Evolutionary conservation across 306 rosid species (phyloP).

Genomic region (Ormosia semicastrata): DNA sequence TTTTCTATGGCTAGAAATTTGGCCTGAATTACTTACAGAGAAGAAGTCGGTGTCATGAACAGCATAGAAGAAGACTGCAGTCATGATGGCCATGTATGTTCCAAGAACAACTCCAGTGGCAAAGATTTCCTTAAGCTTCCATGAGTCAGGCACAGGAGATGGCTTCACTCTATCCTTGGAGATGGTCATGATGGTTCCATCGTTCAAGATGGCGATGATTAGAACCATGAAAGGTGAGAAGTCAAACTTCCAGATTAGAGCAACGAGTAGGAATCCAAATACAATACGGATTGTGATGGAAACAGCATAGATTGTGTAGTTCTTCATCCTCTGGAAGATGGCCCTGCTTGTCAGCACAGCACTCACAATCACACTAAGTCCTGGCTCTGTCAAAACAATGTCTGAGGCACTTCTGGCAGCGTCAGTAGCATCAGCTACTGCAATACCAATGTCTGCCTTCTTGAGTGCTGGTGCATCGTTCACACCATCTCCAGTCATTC

Average conservation of each 20-base stretch:
- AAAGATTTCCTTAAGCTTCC: constrained; percentile 89
- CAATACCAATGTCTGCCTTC: constrained; percentile 87
- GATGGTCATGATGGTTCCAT: constrained; percentile 93
- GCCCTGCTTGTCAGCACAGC: constrained; percentile 90
- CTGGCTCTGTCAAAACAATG: constrained; percentile 84
- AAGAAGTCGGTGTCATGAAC: constrained; percentile 50
- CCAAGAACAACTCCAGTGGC: constrained; percentile 86
- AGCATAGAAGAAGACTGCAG: constrained; percentile 65
- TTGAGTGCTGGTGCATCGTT: constrained; percentile 90
- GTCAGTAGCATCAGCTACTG: constrained; percentile 88
- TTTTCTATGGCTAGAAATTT: background rate
- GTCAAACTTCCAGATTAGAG: constrained; percentile 84
- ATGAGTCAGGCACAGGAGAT: constrained; percentile 83
- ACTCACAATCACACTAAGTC: constrained; percentile 76
- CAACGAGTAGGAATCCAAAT: constrained; percentile 72
- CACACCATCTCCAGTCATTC: constrained; percentile 94
- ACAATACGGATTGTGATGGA: constrained; percentile 89
- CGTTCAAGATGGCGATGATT: constrained; percentile 76
- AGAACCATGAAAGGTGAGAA: constrained; percentile 88
- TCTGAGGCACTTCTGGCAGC: constrained; percentile 93
- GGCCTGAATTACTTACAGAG: constrained; percentile 38
- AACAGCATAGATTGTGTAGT: constrained; percentile 88
- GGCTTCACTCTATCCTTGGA: constrained; percentile 91
- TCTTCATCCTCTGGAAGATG: constrained; percentile 93
- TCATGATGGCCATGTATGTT: constrained; percentile 76